Evolutionary conservation across 345 rosid species (phyloP).

Genomic region (Citrus cavaleriei): DNA sequence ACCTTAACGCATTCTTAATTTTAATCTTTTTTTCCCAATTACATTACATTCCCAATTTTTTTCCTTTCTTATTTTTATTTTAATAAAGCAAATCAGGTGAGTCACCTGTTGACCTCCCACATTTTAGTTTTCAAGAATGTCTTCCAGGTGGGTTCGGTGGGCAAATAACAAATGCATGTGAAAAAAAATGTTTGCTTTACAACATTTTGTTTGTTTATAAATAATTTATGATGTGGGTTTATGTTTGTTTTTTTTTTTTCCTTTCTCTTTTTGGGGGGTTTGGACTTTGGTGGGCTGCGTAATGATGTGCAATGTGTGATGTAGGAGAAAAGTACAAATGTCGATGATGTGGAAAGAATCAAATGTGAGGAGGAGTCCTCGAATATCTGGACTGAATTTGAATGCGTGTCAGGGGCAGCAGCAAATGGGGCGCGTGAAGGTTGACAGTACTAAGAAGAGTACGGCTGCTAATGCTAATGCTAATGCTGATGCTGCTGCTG

Average conservation of each 20-base stretch:
- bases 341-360: conserved; percentile 42
- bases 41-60: background rate
- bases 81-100: background rate
- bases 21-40: background rate
- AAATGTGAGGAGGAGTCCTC: conserved; percentile 47
- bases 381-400: conserved; percentile 35
- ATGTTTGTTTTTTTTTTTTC: background rate
- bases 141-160: conserved; percentile 26
- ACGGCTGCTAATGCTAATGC: conserved; percentile 5
- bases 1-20: conserved; percentile 6
- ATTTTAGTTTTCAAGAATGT: conserved; percentile 3
- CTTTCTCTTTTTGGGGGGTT: background rate
- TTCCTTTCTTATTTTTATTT: background rate
- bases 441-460: background rate
- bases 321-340: conserved; percentile 29
- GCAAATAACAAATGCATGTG: background rate
- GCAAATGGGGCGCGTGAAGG: conserved; percentile 17
- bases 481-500: background rate
- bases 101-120: background rate
- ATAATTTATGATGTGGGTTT: background rate
- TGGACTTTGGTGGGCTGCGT: background rate
- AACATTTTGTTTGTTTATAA: background rate
- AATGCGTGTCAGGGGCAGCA: conserved; percentile 6
- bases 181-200: background rate
- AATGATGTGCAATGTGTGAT: background rate